Conservation (phyloP, 805 yeast species). For the Ogataea corticis region DNA sequence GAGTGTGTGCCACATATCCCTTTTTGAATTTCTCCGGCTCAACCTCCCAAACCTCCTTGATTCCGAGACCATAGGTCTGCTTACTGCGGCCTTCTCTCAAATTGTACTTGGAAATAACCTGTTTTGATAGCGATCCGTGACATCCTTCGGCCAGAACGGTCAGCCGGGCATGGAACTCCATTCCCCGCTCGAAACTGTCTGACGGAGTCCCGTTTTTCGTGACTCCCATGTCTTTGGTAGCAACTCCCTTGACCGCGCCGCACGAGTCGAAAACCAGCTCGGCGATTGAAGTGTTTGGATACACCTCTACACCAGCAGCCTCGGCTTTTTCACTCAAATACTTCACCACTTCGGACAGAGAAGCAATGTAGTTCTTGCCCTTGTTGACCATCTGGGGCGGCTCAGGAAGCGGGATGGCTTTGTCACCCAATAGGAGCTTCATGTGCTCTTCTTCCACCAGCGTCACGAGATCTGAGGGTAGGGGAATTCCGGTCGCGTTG, state of each 20-base stretch:
- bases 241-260: conserved; percentile 78
- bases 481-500: conserved; percentile 59
- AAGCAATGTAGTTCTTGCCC: conserved; percentile 81
- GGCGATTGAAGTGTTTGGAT: conserved; percentile 85
- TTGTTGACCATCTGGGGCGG: conserved; percentile 88
- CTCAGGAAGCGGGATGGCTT: conserved; percentile 75
- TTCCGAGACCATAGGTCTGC: conserved; percentile 94
- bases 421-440: conserved; percentile 59
- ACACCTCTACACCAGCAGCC: conserved; percentile 89
- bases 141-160: conserved; percentile 98
- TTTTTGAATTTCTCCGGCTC: conserved; percentile 73
- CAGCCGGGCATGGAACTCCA: conserved; percentile 91
- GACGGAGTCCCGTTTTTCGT: conserved; percentile 74
- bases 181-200: conserved; percentile 87
- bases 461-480: conserved; percentile 78
- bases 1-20: conserved; percentile 81
- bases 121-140: conserved; percentile 88
- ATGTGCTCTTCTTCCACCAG: conserved; percentile 73
- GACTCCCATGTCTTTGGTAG: conserved; percentile 91
- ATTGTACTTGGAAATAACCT: conserved; percentile 65
- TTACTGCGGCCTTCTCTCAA: conserved; percentile 64
- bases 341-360: conserved; percentile 77
- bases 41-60: conserved; percentile 97
- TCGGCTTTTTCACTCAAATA: conserved; percentile 88
- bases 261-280: conserved; percentile 68